Conservation (phyloP, 257 asterid genomes). For the Euphrasia confusa region DNA sequence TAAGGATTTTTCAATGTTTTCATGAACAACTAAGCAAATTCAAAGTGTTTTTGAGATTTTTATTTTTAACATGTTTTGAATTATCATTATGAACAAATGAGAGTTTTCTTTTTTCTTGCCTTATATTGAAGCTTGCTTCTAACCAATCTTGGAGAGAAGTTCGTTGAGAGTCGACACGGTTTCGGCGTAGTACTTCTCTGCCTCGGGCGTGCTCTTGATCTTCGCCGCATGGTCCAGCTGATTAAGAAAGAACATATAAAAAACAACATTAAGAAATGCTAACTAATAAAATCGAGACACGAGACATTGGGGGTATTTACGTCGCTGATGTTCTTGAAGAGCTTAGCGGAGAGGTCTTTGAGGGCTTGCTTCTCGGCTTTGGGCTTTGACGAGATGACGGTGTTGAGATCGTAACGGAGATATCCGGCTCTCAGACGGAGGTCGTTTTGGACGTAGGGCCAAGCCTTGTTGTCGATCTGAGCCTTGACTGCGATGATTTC, state of each 20-base stretch:
- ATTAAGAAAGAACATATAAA: neutral
- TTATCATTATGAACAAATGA: too few relatives aligned
- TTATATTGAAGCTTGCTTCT: conserved; percentile 17
- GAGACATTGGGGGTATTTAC: conserved; percentile 30
- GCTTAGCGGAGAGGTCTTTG: conserved; percentile 58
- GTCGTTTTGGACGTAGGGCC: conserved; percentile 89
- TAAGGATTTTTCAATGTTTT: too few relatives aligned
- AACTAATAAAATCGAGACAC: neutral
- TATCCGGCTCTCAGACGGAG: conserved; percentile 65
- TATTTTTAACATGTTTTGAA: too few relatives aligned
- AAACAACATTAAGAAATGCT: neutral
- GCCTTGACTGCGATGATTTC: conserved; percentile 64
- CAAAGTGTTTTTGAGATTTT: too few relatives aligned
- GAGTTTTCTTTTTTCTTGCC: too few relatives aligned
- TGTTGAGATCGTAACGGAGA: conserved; percentile 90
- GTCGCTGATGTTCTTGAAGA: conserved; percentile 50
- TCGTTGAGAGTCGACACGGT: conserved; percentile 61
- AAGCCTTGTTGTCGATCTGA: conserved; percentile 74
- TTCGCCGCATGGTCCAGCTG: conserved; percentile 92
- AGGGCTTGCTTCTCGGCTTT: conserved; percentile 64
- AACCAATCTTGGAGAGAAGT: conserved; percentile 76
- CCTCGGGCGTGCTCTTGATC: conserved; percentile 66
- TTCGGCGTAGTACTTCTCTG: conserved; percentile 78
- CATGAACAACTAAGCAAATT: too few relatives aligned
- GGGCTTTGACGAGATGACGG: conserved; percentile 70